These are phyloP conservation scores for Tolypocladium cylindrosporum DNA, from an alignment of 2,329 filamentous ascomycete species.

Conservation along the genomic window DNA sequence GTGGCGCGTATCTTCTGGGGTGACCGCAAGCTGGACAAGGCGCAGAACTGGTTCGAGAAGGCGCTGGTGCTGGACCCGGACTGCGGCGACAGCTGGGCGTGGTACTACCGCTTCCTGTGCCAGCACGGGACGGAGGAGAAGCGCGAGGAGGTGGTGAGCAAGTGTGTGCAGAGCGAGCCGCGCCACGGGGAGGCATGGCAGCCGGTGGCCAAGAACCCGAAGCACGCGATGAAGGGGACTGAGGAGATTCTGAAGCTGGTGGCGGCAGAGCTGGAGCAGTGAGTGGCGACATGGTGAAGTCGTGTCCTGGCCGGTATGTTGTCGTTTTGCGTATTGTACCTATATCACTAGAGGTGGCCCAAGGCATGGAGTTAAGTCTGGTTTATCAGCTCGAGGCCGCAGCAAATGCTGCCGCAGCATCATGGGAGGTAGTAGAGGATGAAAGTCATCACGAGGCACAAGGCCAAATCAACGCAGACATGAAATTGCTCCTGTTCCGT, in stretches of 20 bases:
- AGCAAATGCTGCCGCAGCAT: neutral
- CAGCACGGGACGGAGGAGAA: conserved; percentile 96
- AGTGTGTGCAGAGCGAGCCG: conserved; percentile 76
- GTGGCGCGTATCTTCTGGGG: conserved; percentile 95
- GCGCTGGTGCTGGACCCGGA: conserved; percentile 82
- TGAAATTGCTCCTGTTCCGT: neutral
- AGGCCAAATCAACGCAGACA: neutral
- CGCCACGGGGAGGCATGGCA: conserved; percentile 93
- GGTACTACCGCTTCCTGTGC: conserved; percentile 89
- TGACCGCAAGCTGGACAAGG: conserved; percentile 85
- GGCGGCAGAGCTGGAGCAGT: conserved; percentile 35
- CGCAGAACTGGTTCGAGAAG: conserved; percentile 95
- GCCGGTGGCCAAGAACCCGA: conserved; percentile 71
- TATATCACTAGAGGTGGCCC: neutral
- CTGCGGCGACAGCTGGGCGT: conserved; percentile 88
- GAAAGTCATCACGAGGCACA: neutral
- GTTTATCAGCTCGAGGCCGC: neutral
- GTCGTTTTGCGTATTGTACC: neutral
- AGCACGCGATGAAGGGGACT: conserved; percentile 61
- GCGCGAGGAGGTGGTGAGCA: conserved; percentile 69
- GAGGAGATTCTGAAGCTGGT: conserved; percentile 82
- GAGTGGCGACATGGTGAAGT: neutral
- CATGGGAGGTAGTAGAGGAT: neutral
- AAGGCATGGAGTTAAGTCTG: neutral
- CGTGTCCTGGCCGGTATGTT: neutral